Evolutionary conservation across 352 stramenopile species (phyloP).

Genomic region (Phytophthora vignae): DNA sequence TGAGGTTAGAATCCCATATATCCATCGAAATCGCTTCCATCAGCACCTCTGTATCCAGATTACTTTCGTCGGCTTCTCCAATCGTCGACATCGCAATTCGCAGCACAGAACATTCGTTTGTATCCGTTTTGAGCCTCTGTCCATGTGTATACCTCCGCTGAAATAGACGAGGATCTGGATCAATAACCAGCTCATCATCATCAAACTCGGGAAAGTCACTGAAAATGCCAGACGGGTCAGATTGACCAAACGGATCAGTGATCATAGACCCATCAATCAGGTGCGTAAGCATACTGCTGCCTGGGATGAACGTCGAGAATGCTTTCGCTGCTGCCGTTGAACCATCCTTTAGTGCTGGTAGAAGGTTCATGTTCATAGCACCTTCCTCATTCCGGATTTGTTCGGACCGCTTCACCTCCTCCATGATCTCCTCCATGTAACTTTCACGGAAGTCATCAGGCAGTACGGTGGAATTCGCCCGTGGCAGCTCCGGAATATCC

Average conservation of each 20-base stretch:
- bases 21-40: conserved; percentile 89
- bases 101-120: conserved; percentile 72
- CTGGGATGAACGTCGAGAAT: conserved; percentile 79
- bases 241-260: conserved; percentile 52
- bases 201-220: conserved; percentile 64
- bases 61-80: conserved; percentile 60
- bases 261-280: conserved; percentile 78
- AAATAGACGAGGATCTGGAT: conserved; percentile 58
- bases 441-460: conserved; percentile 56
- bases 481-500: conserved; percentile 65
- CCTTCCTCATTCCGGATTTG: conserved; percentile 48
- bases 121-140: conserved; percentile 35
- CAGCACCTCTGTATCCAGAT: conserved; percentile 79
- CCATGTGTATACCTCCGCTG: conserved; percentile 46
- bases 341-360: conserved; percentile 66
- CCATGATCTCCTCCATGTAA: conserved; percentile 71
- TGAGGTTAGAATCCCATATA: conserved; percentile 85
- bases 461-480: conserved; percentile 53
- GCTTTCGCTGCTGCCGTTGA: conserved; percentile 74
- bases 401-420: conserved; percentile 68
- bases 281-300: conserved; percentile 73
- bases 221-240: conserved; percentile 60
- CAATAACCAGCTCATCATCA: conserved; percentile 62
- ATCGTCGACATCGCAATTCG: conserved; percentile 85
- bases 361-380: conserved; percentile 61